Evolutionary conservation across 495 filamentous ascomycete species (phyloP).

Genomic region (Aspergillus wentii): DNA sequence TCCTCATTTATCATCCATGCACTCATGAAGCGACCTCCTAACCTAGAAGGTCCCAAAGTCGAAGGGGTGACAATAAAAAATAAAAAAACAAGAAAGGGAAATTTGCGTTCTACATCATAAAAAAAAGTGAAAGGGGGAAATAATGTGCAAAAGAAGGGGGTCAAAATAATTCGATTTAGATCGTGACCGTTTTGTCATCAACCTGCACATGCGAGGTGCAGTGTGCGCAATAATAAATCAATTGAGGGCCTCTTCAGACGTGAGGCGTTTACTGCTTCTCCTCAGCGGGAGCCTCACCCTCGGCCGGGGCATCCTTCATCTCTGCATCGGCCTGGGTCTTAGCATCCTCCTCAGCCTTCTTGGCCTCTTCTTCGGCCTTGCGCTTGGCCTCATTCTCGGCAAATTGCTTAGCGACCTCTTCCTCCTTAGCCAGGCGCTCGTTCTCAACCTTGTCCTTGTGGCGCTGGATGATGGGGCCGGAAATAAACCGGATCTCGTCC

Average conservation of each 20-base stretch:
- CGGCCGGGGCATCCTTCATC: constrained; percentile 50
- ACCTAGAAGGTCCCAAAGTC: too few species aligned
- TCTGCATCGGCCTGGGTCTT: constrained; percentile 45
- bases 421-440: constrained; percentile 80
- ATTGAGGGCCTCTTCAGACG: neutral
- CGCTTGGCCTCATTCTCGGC: constrained; percentile 64
- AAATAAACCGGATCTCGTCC: constrained; percentile 88
- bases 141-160: neutral
- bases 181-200: constrained; percentile 18
- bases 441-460: constrained; percentile 92
- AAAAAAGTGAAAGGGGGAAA: neutral
- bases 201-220: constrained; percentile 7
- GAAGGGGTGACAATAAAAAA: constrained; percentile 3
- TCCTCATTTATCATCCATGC: too few species aligned
- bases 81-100: constrained; percentile 1
- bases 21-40: neutral
- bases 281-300: constrained; percentile 37
- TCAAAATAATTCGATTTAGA: constrained; percentile 16
- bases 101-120: neutral
- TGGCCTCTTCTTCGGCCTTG: constrained; percentile 46
- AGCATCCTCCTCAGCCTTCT: constrained; percentile 44
- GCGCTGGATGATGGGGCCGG: constrained; percentile 88
- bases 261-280: constrained; percentile 36
- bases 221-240: neutral
- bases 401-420: constrained; percentile 76